A percentile compares a stretch with the other conserved stretches of the same genome.
Conservation (phyloP, 1,139 yeast species). For the Nakaseomyces uthaithaninus region DNA sequence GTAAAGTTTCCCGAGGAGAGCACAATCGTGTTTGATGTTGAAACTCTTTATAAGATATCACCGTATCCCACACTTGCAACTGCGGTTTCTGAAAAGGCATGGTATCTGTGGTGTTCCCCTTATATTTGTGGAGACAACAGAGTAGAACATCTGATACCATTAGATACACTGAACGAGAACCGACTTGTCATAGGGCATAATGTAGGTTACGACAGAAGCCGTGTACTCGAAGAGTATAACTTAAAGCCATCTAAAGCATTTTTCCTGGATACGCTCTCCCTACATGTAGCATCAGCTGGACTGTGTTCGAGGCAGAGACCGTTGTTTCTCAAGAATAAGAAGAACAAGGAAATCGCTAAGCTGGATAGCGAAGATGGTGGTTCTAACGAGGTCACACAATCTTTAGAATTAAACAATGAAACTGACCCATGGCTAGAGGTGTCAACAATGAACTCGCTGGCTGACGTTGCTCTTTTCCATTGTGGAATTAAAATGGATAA, state of each 20-base stretch:
- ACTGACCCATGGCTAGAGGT: slow-evolving; percentile 69
- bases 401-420: slow-evolving; percentile 16
- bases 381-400: slow-evolving; percentile 8
- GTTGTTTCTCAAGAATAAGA: slow-evolving; percentile 59
- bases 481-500: slow-evolving; percentile 67
- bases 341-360: slow-evolving; percentile 25
- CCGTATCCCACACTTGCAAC: slow-evolving; percentile 75
- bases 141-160: slow-evolving; percentile 66
- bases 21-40: slow-evolving; percentile 80
- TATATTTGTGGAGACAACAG: slow-evolving; percentile 46
- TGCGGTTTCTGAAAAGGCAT: slow-evolving; percentile 68
- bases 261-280: slow-evolving; percentile 83
- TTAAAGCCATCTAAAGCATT: slow-evolving; percentile 61
- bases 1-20: slow-evolving; percentile 63
- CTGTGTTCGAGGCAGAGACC: slow-evolving; percentile 90
- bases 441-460: slow-evolving; percentile 74
- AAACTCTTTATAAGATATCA: slow-evolving; percentile 68
- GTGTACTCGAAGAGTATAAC: slow-evolving; percentile 76
- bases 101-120: slow-evolving; percentile 97
- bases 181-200: slow-evolving; percentile 81
- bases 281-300: slow-evolving; percentile 87
- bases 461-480: slow-evolving; percentile 74
- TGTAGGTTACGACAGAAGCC: slow-evolving; percentile 83
- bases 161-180: slow-evolving; percentile 42
- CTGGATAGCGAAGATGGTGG: slow-evolving; percentile 13